Percentiles rank a stretch among this genome's conserved stretches.
Evolutionary conservation across 176 grass and related monocot species (phyloP).

Genomic region (Eragrostis curvula): DNA sequence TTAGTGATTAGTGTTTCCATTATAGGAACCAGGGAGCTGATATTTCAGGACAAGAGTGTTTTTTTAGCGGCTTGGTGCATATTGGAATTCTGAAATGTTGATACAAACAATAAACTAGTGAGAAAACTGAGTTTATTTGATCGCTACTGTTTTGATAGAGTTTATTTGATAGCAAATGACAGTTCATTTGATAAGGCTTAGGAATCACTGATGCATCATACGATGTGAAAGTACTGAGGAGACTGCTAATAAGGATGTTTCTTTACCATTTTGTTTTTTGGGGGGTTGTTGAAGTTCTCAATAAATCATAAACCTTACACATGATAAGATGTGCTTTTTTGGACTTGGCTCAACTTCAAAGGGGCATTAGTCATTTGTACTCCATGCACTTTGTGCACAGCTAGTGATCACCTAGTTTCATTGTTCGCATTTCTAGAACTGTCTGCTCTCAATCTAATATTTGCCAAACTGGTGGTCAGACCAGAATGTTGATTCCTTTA

Average conservation of each 20-base stretch:
- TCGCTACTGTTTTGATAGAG: not conserved
- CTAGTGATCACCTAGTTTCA: not conserved
- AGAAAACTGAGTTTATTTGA: not conserved
- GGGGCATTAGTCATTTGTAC: not conserved
- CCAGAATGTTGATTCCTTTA: not conserved
- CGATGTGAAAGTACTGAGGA: not conserved
- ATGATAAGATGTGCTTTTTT: not conserved
- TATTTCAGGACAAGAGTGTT: slow-evolving; percentile 22
- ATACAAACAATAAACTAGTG: not conserved
- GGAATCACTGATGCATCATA: not conserved
- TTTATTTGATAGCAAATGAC: not conserved
- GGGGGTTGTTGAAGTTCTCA: not conserved
- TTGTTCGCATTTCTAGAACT: slow-evolving; percentile 18
- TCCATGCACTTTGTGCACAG: not conserved
- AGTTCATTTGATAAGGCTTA: not conserved
- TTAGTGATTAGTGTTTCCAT: slow-evolving; percentile 11
- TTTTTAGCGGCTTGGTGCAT: not conserved
- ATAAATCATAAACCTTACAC: slow-evolving; percentile 8
- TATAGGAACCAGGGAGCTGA: not conserved
- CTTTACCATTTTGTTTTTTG: not conserved
- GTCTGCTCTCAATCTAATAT: not conserved
- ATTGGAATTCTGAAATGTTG: slow-evolving; percentile 1
- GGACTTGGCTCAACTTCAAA: not conserved
- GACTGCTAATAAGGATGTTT: not conserved
- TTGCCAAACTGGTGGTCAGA: not conserved